A percentile compares a stretch with the other conserved stretches of the same genome.
Conservation (phyloP, 106 monocot species). For the Dactylorhiza incarnata region DNA sequence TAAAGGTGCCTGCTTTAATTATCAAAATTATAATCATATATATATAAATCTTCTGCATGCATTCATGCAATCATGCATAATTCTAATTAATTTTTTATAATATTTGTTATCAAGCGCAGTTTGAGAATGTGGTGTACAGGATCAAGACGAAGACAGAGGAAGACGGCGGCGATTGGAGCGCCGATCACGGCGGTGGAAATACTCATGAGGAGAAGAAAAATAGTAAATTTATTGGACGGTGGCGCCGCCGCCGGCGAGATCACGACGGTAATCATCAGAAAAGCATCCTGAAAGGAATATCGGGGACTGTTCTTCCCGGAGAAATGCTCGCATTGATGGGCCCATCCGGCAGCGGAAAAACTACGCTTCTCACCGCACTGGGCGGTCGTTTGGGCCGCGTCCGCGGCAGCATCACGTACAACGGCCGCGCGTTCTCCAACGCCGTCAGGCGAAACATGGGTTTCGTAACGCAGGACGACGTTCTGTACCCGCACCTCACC, state of each 20-base stretch:
- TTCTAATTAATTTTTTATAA: too few species aligned
- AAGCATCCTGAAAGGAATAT: conserved; percentile 40
- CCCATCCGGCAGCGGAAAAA: conserved; percentile 72
- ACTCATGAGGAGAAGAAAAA: too few species aligned
- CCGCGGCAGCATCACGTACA: conserved; percentile 54
- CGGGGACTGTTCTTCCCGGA: conserved; percentile 47
- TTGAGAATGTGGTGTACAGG: conserved; percentile 26
- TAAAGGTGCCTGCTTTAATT: too few species aligned
- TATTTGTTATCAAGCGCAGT: background rate
- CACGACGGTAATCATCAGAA: conserved; percentile 3
- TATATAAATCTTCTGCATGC: too few species aligned
- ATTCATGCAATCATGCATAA: too few species aligned
- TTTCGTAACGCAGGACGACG: conserved; percentile 65
- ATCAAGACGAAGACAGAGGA: background rate
- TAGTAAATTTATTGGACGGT: too few species aligned
- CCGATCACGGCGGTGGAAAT: too few species aligned
- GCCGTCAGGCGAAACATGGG: conserved; percentile 31
- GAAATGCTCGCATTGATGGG: conserved; percentile 73
- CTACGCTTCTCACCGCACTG: conserved; percentile 59
- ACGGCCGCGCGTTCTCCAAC: conserved; percentile 33
- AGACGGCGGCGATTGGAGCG: background rate
- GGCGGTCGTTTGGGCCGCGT: conserved; percentile 33
- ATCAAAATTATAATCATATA: too few species aligned
- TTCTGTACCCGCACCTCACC: conserved; percentile 63
- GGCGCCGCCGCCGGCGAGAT: too few species aligned